Evolutionary conservation across 441 rosid genomes (phyloP).

Genomic region (Gossypium gossypioides): DNA sequence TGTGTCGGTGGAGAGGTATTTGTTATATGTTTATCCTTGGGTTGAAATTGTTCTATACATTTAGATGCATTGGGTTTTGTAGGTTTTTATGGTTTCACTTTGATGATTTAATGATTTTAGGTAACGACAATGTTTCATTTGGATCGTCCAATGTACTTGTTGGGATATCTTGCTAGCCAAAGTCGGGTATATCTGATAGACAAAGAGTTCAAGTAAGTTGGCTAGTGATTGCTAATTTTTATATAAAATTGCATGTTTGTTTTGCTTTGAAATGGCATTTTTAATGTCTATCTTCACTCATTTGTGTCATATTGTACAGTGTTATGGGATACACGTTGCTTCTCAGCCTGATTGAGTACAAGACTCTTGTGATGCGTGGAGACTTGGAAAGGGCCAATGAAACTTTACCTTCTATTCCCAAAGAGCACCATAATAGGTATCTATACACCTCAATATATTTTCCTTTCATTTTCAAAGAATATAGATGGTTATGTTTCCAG

Average conservation of each 20-base stretch:
- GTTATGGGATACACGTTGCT: conserved; percentile 90
- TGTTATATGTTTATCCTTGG: conserved; percentile 11
- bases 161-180: conserved; percentile 93
- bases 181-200: conserved; percentile 91
- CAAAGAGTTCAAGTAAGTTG: conserved; percentile 94
- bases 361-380: conserved; percentile 99
- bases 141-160: conserved; percentile 97
- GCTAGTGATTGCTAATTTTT: conserved; percentile 10
- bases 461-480: neutral
- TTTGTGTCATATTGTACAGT: conserved; percentile 22
- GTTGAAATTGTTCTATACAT: conserved; percentile 5
- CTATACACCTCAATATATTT: neutral
- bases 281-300: neutral
- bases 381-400: conserved; percentile 81
- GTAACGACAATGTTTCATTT: conserved; percentile 94
- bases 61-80: neutral
- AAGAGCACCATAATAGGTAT: conserved; percentile 91
- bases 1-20: conserved; percentile 99
- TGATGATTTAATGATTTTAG: conserved; percentile 29
- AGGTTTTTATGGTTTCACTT: conserved; percentile 7
- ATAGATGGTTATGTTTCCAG: neutral
- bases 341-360: conserved; percentile 94
- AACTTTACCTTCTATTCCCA: conserved; percentile 86
- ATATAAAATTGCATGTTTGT: neutral
- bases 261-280: neutral